These are phyloP conservation scores for Lactifluus piperatus DNA, from an alignment of 768 basidiomycete genomes.

Conservation along the genomic window DNA sequence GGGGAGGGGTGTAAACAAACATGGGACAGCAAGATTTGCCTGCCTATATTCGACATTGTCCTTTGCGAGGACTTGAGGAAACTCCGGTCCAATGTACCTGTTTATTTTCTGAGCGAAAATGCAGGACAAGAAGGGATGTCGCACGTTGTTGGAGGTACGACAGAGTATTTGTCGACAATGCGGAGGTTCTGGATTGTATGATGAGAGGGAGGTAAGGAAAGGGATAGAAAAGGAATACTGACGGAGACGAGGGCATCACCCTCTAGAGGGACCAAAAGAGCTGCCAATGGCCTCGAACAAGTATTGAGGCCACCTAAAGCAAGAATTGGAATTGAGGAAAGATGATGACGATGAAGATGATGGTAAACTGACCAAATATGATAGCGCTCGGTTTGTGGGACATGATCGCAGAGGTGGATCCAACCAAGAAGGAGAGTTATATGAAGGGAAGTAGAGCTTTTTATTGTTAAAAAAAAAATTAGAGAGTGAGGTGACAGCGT, in stretches of 20 bases:
- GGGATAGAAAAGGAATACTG: conserved; percentile 24
- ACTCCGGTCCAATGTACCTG: conserved; percentile 74
- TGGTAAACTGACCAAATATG: conserved; percentile 54
- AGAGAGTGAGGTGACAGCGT: neutral
- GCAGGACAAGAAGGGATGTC: conserved; percentile 24
- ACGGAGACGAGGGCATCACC: conserved; percentile 70
- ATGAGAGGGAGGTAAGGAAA: conserved; percentile 14
- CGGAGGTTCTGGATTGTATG: conserved; percentile 44
- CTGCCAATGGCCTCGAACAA: conserved; percentile 62
- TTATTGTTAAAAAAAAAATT: neutral
- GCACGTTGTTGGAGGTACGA: conserved; percentile 66
- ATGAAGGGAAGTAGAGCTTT: too few relatives aligned
- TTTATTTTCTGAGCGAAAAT: conserved; percentile 18
- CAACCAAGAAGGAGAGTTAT: conserved; percentile 2
- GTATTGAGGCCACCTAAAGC: conserved; percentile 70
- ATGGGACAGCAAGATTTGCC: conserved; percentile 64
- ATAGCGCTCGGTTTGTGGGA: conserved; percentile 54
- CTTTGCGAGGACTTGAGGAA: conserved; percentile 58
- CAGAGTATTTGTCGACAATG: conserved; percentile 69
- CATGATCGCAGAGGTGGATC: conserved; percentile 24
- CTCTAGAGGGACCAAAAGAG: conserved; percentile 54
- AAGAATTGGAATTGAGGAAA: neutral
- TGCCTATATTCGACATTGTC: conserved; percentile 74
- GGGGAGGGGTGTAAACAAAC: conserved; percentile 29
- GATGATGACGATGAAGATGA: neutral